Evolutionary conservation across 768 basidiomycete genomes (phyloP), one percentile per base, ranked within the genome.

Genomic region (Naganishia vaughanmartiniae): DNA sequence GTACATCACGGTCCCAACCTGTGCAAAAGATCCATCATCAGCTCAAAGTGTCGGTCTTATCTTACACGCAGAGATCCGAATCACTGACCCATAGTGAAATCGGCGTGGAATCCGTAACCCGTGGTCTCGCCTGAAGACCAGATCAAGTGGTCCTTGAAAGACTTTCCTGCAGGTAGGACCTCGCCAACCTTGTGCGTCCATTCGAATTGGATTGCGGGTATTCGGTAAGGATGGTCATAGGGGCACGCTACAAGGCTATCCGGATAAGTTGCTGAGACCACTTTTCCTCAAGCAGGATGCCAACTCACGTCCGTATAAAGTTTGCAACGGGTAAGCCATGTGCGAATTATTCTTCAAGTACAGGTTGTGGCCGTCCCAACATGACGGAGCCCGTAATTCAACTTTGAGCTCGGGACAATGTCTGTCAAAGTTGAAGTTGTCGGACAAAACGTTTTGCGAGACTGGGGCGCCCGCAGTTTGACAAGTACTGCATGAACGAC

Each of bases 101-200:
- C 76, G 56, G 70, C 78, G 63, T 79, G 79, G 74, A 86, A 85
- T 75, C 87, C 87, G 74, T 86, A 87, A 14, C 87, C 87, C 34
- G 87, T 88, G 17, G 84, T 84, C 75, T 89, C 88, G 46, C 88
- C 88, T 70, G 85, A 79, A n/a, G 87, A 83, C 74, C 75, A 77
- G 45, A 73, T 73, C 2, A 77, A 63, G 36, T 75, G 75, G 28
- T 60, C 46, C 57, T 69, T 69, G 30, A 63, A 63, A 7, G 68
- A 28, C 3, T 34, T n/a, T 0, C 58, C 31, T 1, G 19, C 30
- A 7, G 33, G 30, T 14, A 30, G 3, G 14, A 55, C 33, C 9
- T 53, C 46, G 15, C 58, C 39, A 28, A 63, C 26, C 19, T 48
- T 33, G 46, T 36, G 53, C 2, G 68, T 69, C 14, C 31, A 53